Evolutionary conservation across 352 stramenopile genomes (phyloP), one percentile per base, ranked within the genome.

Genomic region (Peronospora belbahrii): DNA sequence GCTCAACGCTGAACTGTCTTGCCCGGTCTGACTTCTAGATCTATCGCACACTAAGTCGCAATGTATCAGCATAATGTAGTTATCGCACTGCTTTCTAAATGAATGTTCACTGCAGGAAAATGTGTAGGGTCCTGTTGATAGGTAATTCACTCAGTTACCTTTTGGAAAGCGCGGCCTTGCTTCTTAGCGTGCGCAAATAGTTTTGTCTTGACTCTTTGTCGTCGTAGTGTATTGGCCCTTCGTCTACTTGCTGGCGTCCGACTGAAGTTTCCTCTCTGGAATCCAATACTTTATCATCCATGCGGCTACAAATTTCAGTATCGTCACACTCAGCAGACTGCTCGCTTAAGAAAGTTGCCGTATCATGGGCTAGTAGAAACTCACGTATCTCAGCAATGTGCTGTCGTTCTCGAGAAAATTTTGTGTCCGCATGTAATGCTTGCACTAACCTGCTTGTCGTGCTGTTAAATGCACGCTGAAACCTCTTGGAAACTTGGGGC

Each of bases 291-390:
- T 31, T 33, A 22, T 37, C 17, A 15, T 39, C 25, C 25, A 46
- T 34, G 28, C 8, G 8, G 31, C 24, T 13, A 6, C 17, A 38
- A n/a, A n/a, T n/a, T n/a, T 39, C 28, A 6, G 5, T 22, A n/a
- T 20, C 38, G 4, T 52, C n/a, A 32, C 22, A 30, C 6, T 19
- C 23, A 7, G 36, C 32, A 10, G 2, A 11, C 7, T 51, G 20
- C n/a, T 51, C 32, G 31, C 60, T 23, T 13, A 39, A 46, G 14
- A 63, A 27, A 22, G 31, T 42, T 44, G 40, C 46, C 37, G 57
- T 53, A 44, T 63, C 48, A 17, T 70, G 55, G 33, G 48, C 60
- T 15, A 63, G 32, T 6, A 70, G 18, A 28, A 62, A 62, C 15
- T 63, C 40, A 15, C 51, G 51, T 24, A 70, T 66, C 10, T 55